These are phyloP conservation scores for Syzygium aromaticum DNA, from an alignment of 345 rosid species.

Conservation along the genomic window DNA sequence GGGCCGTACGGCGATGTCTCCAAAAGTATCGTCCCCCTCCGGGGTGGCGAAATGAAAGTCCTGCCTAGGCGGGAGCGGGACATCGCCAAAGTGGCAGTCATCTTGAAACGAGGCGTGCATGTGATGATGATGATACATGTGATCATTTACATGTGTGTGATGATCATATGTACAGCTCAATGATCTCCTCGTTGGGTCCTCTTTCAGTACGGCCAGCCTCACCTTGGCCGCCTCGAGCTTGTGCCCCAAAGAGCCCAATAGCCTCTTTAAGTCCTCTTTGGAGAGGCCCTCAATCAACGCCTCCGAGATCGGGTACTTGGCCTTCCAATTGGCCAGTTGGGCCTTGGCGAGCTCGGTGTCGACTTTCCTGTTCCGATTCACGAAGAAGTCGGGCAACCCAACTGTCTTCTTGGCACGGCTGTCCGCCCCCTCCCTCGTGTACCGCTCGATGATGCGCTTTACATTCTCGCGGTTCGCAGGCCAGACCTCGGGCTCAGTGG, in stretches of 20 bases:
- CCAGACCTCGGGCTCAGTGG: slow-evolving; percentile 8
- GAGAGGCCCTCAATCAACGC: not conserved
- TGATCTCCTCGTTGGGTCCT: not conserved
- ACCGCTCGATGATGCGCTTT: slow-evolving; percentile 8
- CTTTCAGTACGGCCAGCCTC: not conserved
- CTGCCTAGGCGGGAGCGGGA: too few species aligned
- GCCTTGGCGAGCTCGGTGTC: slow-evolving; percentile 8
- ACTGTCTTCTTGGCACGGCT: not conserved
- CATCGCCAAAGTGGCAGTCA: too few species aligned
- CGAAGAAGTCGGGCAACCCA: slow-evolving; percentile 8
- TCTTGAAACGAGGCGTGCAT: not conserved
- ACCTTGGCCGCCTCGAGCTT: slow-evolving; percentile 2
- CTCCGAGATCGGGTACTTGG: slow-evolving; percentile 8
- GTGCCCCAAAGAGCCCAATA: not conserved
- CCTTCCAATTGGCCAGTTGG: not conserved
- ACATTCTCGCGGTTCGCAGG: slow-evolving; percentile 1
- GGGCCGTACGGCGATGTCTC: too few species aligned
- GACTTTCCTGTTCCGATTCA: slow-evolving; percentile 5
- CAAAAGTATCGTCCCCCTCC: too few species aligned
- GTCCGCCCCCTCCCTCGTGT: not conserved
- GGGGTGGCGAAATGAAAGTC: too few species aligned
- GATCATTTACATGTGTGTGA: not conserved
- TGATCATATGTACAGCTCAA: not conserved
- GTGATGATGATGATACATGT: not conserved
- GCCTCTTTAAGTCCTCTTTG: not conserved